A percentile compares a stretch with the other conserved stretches of the same genome.
phyloP scores from a whole-genome alignment of 2,329 filamentous ascomycete genomes.

The Colletotrichum horii region DNA sequence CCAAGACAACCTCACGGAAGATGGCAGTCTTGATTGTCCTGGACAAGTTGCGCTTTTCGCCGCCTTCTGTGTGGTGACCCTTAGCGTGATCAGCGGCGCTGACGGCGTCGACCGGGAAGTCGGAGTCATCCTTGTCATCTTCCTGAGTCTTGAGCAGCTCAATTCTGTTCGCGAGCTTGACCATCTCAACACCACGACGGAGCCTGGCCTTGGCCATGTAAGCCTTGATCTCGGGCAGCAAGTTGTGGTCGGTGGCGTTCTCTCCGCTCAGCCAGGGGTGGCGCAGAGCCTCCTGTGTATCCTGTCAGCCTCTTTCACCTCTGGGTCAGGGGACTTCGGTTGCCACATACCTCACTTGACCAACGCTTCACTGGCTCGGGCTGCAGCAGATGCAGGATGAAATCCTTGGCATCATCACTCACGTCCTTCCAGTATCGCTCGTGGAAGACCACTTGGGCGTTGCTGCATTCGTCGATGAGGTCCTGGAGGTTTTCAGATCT shows the following conservation, averaged over 20 bases:
- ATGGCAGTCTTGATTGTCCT: conserved; percentile 70
- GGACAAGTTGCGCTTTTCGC: conserved; percentile 46
- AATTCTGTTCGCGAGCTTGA: conserved; percentile 96
- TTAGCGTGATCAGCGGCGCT: conserved; percentile 55
- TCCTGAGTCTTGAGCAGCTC: conserved; percentile 93
- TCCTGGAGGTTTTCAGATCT: conserved; percentile 92
- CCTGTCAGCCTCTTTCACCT: background rate
- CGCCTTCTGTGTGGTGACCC: conserved; percentile 13
- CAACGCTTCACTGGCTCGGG: conserved; percentile 78
- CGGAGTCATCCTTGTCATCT: conserved; percentile 78
- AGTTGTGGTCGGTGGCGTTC: conserved; percentile 92
- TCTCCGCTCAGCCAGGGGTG: conserved; percentile 92
- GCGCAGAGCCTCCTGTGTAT: conserved; percentile 70
- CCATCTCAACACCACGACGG: conserved; percentile 90
- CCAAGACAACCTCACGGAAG: conserved; percentile 92
- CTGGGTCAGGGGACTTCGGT: background rate
- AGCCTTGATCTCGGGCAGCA: conserved; percentile 94
- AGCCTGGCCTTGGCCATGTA: conserved; percentile 92
- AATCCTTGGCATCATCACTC: conserved; percentile 92
- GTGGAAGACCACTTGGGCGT: conserved; percentile 87
- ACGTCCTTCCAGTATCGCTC: conserved; percentile 99
- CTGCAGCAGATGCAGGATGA: conserved; percentile 83
- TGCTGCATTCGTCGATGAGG: conserved; percentile 91
- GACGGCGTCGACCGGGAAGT: conserved; percentile 69
- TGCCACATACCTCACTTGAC: conserved; percentile 70